A percentile compares a stretch with the other conserved stretches of the same genome.
These are phyloP conservation scores for Vitis hybrid DNA, from an alignment of 177 flowering plant genomes.

Conservation along the genomic window DNA sequence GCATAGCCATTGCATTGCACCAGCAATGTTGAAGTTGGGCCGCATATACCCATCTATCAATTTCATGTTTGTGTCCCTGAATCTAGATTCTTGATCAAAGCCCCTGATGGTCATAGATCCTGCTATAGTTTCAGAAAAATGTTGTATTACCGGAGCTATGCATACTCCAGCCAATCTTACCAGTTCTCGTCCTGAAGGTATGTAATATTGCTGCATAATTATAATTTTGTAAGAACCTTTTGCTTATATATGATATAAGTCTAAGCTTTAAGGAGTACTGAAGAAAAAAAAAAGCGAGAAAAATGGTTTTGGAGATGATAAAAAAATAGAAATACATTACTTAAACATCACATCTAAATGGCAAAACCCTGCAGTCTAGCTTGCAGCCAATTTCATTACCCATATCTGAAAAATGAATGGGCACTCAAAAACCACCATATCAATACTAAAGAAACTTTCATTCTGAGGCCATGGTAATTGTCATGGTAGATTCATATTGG, in stretches of 20 bases:
- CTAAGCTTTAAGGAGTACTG: not conserved
- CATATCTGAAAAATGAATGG: too few species aligned
- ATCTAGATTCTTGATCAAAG: conserved; percentile 62
- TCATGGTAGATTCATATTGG: too few species aligned
- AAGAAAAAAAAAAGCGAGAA: too few species aligned
- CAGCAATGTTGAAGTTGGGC: conserved; percentile 56
- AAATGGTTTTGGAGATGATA: too few species aligned
- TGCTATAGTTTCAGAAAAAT: conserved; percentile 69
- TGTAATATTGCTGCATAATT: conserved; percentile 61
- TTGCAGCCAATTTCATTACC: too few species aligned
- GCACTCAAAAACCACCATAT: too few species aligned
- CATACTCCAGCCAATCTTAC: conserved; percentile 53
- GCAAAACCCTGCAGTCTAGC: too few species aligned
- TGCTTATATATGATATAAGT: not conserved
- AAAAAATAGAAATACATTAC: too few species aligned
- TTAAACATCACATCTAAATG: too few species aligned
- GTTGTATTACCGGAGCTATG: conserved; percentile 72
- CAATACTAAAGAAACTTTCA: too few species aligned
- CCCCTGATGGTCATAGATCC: conserved; percentile 68
- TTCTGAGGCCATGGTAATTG: too few species aligned
- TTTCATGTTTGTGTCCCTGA: conserved; percentile 43
- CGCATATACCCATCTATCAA: conserved; percentile 49
- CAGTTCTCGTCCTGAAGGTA: conserved; percentile 66
- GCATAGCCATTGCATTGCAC: conserved; percentile 30
- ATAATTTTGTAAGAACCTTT: not conserved